These are phyloP conservation scores for Paxillus ammoniavirescens DNA, from an alignment of 768 basidiomycete genomes.

Conservation along the genomic window DNA sequence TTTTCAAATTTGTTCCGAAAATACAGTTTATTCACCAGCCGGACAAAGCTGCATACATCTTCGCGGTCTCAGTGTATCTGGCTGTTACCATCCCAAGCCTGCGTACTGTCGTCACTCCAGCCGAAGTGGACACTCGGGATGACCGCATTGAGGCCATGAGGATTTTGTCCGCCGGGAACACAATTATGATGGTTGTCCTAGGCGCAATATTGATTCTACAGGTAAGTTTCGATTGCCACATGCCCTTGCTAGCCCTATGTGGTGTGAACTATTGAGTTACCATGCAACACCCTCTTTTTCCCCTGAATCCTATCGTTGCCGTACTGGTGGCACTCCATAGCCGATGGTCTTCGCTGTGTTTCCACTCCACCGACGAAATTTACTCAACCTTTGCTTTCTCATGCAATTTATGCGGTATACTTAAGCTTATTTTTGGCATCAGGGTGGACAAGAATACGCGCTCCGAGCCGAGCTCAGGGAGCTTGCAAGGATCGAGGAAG, in stretches of 20 bases:
- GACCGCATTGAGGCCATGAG: slow-evolving; percentile 79
- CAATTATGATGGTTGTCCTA: slow-evolving; percentile 72
- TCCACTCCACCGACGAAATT: neutral
- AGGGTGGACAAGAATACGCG: slow-evolving; percentile 88
- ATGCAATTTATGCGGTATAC: slow-evolving; percentile 7
- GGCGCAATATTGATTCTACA: slow-evolving; percentile 67
- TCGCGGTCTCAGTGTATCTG: slow-evolving; percentile 76
- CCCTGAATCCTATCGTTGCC: slow-evolving; percentile 7
- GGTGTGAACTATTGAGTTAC: slow-evolving; percentile 3
- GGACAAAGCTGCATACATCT: slow-evolving; percentile 65
- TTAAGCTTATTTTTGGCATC: slow-evolving; percentile 17
- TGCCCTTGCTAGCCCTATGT: neutral
- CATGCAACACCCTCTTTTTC: neutral
- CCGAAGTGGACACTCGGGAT: slow-evolving; percentile 50
- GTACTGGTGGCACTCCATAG: slow-evolving; percentile 9
- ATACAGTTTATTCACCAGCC: slow-evolving; percentile 12
- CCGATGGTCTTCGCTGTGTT: slow-evolving; percentile 7
- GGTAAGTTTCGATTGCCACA: slow-evolving; percentile 42
- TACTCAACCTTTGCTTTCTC: slow-evolving; percentile 1
- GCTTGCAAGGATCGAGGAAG: slow-evolving; percentile 38
- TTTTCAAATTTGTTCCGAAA: neutral
- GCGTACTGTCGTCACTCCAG: slow-evolving; percentile 63
- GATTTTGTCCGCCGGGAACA: slow-evolving; percentile 83
- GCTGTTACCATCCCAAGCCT: slow-evolving; percentile 78
- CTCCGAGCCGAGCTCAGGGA: slow-evolving; percentile 54